A percentile compares a stretch with the other conserved stretches of the same genome.
phyloP scores from a whole-genome alignment of 2,329 filamentous ascomycete species.

The Keithomyces neogunnii region DNA sequence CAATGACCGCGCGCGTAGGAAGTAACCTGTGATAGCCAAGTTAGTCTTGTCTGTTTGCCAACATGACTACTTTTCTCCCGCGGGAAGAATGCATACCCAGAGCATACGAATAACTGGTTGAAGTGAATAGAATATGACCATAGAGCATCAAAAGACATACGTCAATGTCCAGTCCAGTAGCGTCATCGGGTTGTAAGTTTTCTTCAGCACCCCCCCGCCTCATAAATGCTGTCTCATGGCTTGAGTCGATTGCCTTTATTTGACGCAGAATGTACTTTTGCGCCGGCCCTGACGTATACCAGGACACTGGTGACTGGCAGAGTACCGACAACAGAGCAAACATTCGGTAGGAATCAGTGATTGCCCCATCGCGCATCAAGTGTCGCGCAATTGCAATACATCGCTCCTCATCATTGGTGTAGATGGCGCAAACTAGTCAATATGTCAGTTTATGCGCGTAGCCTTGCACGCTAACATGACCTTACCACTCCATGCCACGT shows the following conservation, averaged over 20 bases:
- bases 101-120: slow-evolving; percentile 74
- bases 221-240: slow-evolving; percentile 32
- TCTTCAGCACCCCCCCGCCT: slow-evolving; percentile 16
- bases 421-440: slow-evolving; percentile 64
- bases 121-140: slow-evolving; percentile 79
- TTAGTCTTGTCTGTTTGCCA: slow-evolving; percentile 4
- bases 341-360: slow-evolving; percentile 76
- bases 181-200: not conserved
- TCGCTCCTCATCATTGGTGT: slow-evolving; percentile 69
- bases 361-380: slow-evolving; percentile 76
- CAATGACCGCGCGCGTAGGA: slow-evolving; percentile 67
- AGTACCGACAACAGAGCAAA: slow-evolving; percentile 72
- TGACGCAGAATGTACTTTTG: slow-evolving; percentile 90
- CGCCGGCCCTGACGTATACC: slow-evolving; percentile 71
- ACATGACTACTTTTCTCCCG: not conserved
- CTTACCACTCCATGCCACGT: slow-evolving; percentile 68
- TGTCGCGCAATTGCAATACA: slow-evolving; percentile 67
- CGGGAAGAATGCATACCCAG: slow-evolving; percentile 42
- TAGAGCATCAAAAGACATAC: slow-evolving; percentile 79
- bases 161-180: slow-evolving; percentile 45
- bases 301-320: slow-evolving; percentile 62
- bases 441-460: not conserved
- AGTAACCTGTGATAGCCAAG: slow-evolving; percentile 52
- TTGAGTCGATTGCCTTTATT: slow-evolving; percentile 79
- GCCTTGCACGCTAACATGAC: slow-evolving; percentile 3